Conservation (phyloP, 257 asterid species). For the Rubia yunnanensis region DNA sequence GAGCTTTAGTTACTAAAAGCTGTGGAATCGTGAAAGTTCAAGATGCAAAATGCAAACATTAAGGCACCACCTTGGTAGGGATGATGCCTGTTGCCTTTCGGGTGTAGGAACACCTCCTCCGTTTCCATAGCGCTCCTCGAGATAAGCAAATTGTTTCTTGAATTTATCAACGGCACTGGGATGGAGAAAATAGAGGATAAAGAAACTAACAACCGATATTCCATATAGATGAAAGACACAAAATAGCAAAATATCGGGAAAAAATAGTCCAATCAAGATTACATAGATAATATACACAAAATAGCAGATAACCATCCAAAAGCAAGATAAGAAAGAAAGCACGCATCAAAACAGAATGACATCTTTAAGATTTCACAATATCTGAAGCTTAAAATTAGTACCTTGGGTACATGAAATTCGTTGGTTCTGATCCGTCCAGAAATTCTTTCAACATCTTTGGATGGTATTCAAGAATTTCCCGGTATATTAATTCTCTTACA, state of each 20-base stretch:
- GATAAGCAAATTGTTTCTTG: constrained; percentile 91
- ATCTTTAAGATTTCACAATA: neutral
- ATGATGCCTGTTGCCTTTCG: constrained; percentile 94
- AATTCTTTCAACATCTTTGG: constrained; percentile 90
- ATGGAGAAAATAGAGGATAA: neutral
- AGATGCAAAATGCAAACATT: neutral
- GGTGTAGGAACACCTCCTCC: constrained; percentile 68
- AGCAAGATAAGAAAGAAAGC: neutral
- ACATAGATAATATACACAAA: neutral
- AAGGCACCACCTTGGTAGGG: constrained; percentile 65
- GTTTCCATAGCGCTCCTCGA: constrained; percentile 81
- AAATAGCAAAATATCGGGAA: neutral
- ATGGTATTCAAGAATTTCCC: constrained; percentile 94
- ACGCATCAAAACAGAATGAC: neutral
- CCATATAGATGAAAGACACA: neutral
- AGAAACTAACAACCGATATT: neutral
- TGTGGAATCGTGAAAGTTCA: neutral
- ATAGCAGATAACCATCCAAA: no score
- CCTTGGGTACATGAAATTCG: constrained; percentile 98
- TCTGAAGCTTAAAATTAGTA: constrained; percentile 14
- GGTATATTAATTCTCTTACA: constrained; percentile 77
- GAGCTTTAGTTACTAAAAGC: neutral
- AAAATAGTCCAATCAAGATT: neutral
- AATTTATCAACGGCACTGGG: constrained; percentile 94
- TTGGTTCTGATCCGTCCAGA: constrained; percentile 86